phyloP scores from a whole-genome alignment of 352 stramenopile species.

The Phytophthora idaei region DNA sequence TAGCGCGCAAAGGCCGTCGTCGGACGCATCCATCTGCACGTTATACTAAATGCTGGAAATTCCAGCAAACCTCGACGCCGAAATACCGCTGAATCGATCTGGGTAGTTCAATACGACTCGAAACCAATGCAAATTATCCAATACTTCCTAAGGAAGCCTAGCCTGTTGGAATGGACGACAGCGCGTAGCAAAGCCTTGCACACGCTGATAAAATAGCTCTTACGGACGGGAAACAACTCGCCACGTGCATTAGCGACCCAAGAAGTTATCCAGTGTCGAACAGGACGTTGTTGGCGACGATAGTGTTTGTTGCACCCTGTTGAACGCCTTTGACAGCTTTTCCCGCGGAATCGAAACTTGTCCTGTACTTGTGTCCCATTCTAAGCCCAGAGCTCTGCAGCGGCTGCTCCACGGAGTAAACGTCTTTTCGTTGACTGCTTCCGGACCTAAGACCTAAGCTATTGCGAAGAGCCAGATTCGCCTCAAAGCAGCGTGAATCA shows the following conservation, averaged over 20 bases:
- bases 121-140: not conserved
- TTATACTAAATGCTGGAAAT: not conserved
- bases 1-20: not conserved
- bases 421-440: not conserved
- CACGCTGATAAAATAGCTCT: not conserved
- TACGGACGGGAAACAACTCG: not conserved
- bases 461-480: not conserved
- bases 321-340: not conserved
- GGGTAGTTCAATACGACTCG: not conserved
- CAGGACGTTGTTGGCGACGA: not conserved
- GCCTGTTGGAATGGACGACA: too few relatives aligned
- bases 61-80: not conserved
- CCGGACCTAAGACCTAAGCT: not conserved
- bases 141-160: too few relatives aligned
- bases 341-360: not conserved
- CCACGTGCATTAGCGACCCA: not conserved
- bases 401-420: not conserved
- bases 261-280: not conserved
- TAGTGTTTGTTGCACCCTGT: not conserved
- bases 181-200: not conserved
- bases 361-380: not conserved
- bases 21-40: not conserved
- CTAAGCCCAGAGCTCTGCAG: not conserved
- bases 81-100: not conserved
- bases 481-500: not conserved